Base-by-base conservation (phyloP, 176 grass and related monocot genomes). In the Raddia distichophylla region DNA sequence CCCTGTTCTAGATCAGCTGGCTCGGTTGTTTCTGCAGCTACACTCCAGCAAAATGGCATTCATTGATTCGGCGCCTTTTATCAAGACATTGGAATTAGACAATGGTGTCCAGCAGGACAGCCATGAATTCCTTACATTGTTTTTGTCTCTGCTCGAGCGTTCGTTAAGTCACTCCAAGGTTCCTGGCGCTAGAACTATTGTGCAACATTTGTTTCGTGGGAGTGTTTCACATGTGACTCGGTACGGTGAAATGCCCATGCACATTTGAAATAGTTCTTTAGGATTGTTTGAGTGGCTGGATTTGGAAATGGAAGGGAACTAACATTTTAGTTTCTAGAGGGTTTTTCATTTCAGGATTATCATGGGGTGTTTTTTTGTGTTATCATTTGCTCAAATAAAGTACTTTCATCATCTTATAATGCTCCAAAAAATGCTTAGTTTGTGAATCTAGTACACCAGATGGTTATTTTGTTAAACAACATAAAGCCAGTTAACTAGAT, bases 21-120 rank as follows among this genome's bases (percentile, higher is more conserved):
- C 91, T 64, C 77, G 77, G 45, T 80, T 99, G 59, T 99, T 99
- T 55, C 82, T 87, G 2, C 96, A 91, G 82, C 82, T 99, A 75
- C 93, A 95, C 73, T 91, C 91, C 34, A 99, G 96, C 82, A 93
- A 88, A 81, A 90, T 90, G 84, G 77, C 89, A 20, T 95, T 88
- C 90, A 95, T 99, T 15, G 96, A 99, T 64, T 95, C 96, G 0
- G 91, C 91, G 0, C 96, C 96, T 66, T 99, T 99, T 67, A 93
- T 93, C 72, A 93, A 91, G 67, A 84, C 91, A 1, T 80, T 95
- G 85, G 91, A 95, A 68, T 71, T 99, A 60, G 96, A 95, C 64
- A 95, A 99, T 74, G 96, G 93, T 78, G 96, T 99, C 50, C 96
- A 95, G 69, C 96, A 99, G 72, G 96, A 99, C 83, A 90, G 90